Evolutionary conservation across 495 filamentous ascomycete genomes (phyloP), one percentile per base, ranked within the genome.

Genomic region (Penicillium coffeae): DNA sequence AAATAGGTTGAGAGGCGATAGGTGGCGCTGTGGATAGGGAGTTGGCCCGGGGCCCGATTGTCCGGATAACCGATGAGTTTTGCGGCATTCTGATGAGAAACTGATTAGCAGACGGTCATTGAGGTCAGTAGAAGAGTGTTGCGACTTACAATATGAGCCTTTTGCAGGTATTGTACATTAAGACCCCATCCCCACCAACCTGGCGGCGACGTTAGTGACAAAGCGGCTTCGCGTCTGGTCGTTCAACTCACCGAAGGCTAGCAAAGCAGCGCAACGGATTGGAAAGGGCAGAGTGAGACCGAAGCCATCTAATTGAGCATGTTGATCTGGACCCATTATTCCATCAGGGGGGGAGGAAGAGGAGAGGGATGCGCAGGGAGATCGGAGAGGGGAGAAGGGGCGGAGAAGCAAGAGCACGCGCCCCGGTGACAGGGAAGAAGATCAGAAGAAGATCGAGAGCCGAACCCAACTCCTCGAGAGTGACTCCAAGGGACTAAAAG

Each of bases 151-250:
- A 96, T 91, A 60, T 83, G 83, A 52, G 79, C 68, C 45, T 81
- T 65, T 55, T 80, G 73, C 32, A 96, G 79, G 66, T 86, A 90
- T 42, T 95, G 88, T 16, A 95, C 79, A 70, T 93, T 95, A 47
- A 85, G 56, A 42, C 83, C 90, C 89, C 89, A 96, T 56, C 85
- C 89, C 90, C 90, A 95, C 55, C 94, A 82, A 51, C 87, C 89
- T 93, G 54, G 20, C 1, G 21, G 21, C 27, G 38, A 38, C 21
- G 32, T 19, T 25, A 27, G 36, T 20, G 1, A 16, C 14, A 4
- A n/a, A 15, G 18, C 20, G 36, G 16, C 4, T 33, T 22, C 15
- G 27, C 16, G 4, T 10, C 8, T 25, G 7, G 38, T 8, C 10
- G 3, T 19, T 14, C 8, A 13, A 55, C 56, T 37, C 78, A 92